Conservation (phyloP, 2,329 filamentous ascomycete species). For the Phialophora verrucosa region DNA sequence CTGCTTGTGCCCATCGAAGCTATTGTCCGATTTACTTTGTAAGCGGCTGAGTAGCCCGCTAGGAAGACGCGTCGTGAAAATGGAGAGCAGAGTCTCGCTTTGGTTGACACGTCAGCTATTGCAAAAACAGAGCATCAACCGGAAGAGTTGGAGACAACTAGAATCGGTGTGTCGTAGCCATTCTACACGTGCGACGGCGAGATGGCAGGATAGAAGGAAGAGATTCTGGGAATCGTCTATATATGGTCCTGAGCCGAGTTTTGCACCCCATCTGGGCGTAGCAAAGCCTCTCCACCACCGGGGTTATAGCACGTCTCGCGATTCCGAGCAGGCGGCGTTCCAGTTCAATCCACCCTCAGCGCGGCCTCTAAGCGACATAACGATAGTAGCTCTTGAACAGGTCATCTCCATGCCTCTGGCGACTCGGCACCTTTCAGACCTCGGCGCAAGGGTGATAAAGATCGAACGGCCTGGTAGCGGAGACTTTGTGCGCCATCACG, state of each 20-base stretch:
- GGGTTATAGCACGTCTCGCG: background rate
- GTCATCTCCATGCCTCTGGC: slow-evolving; percentile 62
- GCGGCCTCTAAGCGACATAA: slow-evolving; percentile 53
- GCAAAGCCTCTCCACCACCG: background rate
- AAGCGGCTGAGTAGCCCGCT: background rate
- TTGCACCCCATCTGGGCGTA: background rate
- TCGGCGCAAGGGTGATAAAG: slow-evolving; percentile 62
- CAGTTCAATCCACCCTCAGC: slow-evolving; percentile 31
- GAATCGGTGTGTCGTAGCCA: background rate
- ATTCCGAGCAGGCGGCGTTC: slow-evolving; percentile 9
- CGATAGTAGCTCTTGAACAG: slow-evolving; percentile 60
- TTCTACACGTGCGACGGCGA: background rate
- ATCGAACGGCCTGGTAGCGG: slow-evolving; percentile 59
- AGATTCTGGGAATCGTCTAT: background rate
- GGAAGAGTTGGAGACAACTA: background rate
- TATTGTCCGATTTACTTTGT: background rate
- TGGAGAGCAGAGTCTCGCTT: background rate
- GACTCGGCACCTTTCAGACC: slow-evolving; percentile 60
- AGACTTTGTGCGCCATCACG: slow-evolving; percentile 61
- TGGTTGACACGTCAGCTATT: background rate
- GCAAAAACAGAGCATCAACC: background rate
- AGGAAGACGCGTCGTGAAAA: background rate
- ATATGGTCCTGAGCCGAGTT: background rate
- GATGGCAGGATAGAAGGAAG: background rate
- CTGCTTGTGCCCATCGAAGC: background rate